Evolutionary conservation across 768 basidiomycete genomes (phyloP).

Genomic region (Peribolospora baueri): DNA sequence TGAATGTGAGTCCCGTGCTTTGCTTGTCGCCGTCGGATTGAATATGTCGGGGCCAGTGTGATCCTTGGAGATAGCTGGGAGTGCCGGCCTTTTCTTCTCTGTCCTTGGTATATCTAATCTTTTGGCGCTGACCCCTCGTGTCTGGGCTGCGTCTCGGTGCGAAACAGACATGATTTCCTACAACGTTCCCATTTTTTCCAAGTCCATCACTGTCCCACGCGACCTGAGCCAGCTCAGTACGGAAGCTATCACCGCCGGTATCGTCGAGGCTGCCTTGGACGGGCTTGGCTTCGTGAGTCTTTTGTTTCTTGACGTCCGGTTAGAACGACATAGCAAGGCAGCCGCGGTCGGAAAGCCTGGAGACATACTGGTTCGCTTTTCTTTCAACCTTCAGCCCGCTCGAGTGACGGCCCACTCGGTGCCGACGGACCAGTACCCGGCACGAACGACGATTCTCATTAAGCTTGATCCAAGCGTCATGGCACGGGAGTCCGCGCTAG

Average conservation of each 20-base stretch:
- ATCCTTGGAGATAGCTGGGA: no score
- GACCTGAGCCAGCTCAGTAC: conserved; percentile 87
- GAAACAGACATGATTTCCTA: conserved; percentile 82
- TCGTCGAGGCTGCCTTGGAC: conserved; percentile 89
- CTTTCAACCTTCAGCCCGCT: conserved; percentile 40
- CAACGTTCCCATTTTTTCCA: conserved; percentile 79
- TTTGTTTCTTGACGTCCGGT: background rate
- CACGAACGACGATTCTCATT: conserved; percentile 84
- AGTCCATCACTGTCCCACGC: conserved; percentile 73
- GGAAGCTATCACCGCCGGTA: conserved; percentile 89
- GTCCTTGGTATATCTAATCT: no score
- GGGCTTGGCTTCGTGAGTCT: conserved; percentile 73
- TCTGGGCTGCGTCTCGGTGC: no score
- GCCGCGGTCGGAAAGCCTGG: conserved; percentile 1
- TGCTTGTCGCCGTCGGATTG: conserved; percentile 1
- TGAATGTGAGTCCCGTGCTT: conserved; percentile 40
- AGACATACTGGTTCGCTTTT: background rate
- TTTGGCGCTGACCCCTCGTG: no score
- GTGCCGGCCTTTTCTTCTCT: no score
- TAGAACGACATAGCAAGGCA: background rate
- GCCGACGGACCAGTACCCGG: conserved; percentile 51
- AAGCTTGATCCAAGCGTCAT: conserved; percentile 82
- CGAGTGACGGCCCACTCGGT: conserved; percentile 90
- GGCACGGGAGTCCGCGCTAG: conserved; percentile 70
- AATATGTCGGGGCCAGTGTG: background rate